Conservation (phyloP, 2,329 filamentous ascomycete genomes). For the Epichloe sibirici region DNA sequence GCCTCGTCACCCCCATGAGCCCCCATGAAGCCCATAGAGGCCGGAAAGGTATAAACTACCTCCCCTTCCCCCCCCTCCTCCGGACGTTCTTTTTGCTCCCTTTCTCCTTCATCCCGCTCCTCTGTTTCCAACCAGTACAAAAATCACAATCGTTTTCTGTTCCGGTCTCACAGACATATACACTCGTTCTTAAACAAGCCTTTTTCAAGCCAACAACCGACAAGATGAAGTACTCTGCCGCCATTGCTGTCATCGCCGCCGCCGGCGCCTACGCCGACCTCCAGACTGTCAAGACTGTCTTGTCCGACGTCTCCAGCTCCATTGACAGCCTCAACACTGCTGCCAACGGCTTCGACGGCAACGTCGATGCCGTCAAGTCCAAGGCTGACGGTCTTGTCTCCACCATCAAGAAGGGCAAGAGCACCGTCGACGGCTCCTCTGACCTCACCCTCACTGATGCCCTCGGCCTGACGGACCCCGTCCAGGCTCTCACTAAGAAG, state of each 20-base stretch:
- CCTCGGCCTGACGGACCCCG: constrained; percentile 9
- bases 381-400: constrained; percentile 12
- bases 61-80: not conserved
- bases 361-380: constrained; percentile 9
- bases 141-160: constrained; percentile 1
- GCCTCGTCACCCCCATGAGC: not conserved
- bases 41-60: constrained; percentile 5
- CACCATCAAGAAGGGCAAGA: constrained; percentile 9
- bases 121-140: not conserved
- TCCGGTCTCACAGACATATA: constrained; percentile 3
- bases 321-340: constrained; percentile 13
- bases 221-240: constrained; percentile 11
- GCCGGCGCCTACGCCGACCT: constrained; percentile 9
- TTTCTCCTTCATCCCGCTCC: not conserved
- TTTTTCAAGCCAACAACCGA: not conserved
- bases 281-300: constrained; percentile 5
- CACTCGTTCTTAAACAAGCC: constrained; percentile 7
- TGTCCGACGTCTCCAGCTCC: constrained; percentile 4
- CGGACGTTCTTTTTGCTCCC: not conserved
- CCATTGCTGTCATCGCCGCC: constrained; percentile 8
- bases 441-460: constrained; percentile 9
- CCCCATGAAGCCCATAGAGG: not conserved
- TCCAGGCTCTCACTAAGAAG: constrained; percentile 14
- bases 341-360: constrained; percentile 13
- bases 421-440: constrained; percentile 7